Evolutionary conservation across 164 flowering plant species (phyloP).

Genomic region (Cinnamomum chago): DNA sequence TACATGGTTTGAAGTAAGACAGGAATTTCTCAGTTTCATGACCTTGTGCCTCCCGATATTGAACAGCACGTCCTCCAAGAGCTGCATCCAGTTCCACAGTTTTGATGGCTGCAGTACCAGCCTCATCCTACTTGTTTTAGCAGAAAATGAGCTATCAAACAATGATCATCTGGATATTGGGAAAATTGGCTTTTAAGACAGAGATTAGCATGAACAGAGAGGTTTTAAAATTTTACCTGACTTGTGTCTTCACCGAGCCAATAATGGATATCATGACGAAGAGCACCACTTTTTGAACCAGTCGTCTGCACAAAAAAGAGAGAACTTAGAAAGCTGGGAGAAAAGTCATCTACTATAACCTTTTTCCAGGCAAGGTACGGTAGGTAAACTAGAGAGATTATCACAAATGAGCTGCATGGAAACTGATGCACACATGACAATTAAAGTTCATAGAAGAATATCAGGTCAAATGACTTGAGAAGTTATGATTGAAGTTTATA

Average conservation of each 20-base stretch:
- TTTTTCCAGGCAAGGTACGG: too few species aligned
- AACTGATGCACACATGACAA: neutral
- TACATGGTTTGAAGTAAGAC: constrained; percentile 96
- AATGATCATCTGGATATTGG: too few species aligned
- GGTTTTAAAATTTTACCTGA: constrained; percentile 47
- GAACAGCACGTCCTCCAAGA: constrained; percentile 99
- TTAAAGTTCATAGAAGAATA: neutral
- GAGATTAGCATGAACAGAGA: neutral
- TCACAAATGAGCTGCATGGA: neutral
- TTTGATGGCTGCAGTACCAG: constrained; percentile 92
- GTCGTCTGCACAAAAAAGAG: constrained; percentile 61
- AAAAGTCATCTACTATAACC: neutral
- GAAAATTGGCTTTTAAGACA: neutral
- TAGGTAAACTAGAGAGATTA: neutral
- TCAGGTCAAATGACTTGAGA: too few species aligned
- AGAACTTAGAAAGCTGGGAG: neutral
- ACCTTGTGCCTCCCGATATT: constrained; percentile 97
- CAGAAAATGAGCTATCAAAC: neutral
- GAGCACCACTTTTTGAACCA: constrained; percentile 75
- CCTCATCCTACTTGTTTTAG: constrained; percentile 74
- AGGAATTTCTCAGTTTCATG: constrained; percentile 95
- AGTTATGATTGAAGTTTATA: too few species aligned
- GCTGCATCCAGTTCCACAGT: constrained; percentile 98
- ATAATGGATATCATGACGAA: constrained; percentile 92
- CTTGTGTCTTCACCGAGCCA: constrained; percentile 95